Evolutionary conservation across 2,329 filamentous ascomycete genomes (phyloP), one percentile per base, ranked within the genome.

Genomic region (Neospermospora avenae): DNA sequence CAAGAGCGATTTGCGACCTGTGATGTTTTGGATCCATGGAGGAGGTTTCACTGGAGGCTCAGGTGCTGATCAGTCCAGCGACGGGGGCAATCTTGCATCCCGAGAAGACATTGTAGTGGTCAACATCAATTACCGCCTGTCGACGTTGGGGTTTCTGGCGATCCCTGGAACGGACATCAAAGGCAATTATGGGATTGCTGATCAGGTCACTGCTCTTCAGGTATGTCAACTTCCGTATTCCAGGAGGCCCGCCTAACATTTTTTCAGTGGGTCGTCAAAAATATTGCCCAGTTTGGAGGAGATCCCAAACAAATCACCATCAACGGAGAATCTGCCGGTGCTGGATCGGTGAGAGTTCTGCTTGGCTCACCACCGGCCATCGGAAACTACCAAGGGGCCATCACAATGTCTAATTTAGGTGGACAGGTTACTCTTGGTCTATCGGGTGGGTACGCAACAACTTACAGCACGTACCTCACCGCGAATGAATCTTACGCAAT

Each of bases 381-480:
- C 49, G 74, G 75, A 2, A 77, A 79, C 44, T 79, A 76, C 54
- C 75, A 78, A 61, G 77, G 77, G 8, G 79, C 77, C 1, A 72
- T 81, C 3, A 74, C 77, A 0, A 75, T 81, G 73, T 80, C 79
- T 0, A 83, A 83, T 58, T 73, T 83, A 0, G 81, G 81, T 22
- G 81, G 81, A 2, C 78, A 81, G 25, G 76, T 78, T 0, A 74
- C 74, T 4, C 71, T 83, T 5, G 80, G 79, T 0, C 69, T 79
- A 3, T 69, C 69, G 2, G 74, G 77, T 25, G 76, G 79, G 63
- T 83, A 83, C 55, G 79, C 78, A 6, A 82, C 80, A 1, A 80
- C 79, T 0, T 84, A 83, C 70, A 81, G 77, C 42, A 75, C 77
- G 5, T 84, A 83, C 70, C 77, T 79, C 54, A 83, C 80, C 0